phyloP scores from a whole-genome alignment of 2,329 filamentous ascomycete species.

The Achaetomium macrosporum region DNA sequence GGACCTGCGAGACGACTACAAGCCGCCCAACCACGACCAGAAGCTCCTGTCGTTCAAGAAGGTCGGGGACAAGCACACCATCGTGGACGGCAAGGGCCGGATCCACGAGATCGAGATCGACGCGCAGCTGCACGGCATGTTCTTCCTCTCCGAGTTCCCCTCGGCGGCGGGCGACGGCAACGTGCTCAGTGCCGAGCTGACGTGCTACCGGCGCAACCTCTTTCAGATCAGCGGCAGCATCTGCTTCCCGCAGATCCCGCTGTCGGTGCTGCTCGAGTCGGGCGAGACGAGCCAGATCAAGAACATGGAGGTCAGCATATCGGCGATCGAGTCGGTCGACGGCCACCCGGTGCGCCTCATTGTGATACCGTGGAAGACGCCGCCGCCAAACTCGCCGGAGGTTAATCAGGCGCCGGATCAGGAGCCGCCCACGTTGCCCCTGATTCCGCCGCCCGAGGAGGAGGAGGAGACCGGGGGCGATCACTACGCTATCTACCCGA shows the following conservation, averaged over 20 bases:
- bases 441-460: slow-evolving; percentile 62
- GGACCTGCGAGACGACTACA: slow-evolving; percentile 54
- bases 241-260: slow-evolving; percentile 45
- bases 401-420: slow-evolving; percentile 64
- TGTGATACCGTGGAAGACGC: slow-evolving; percentile 96
- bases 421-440: slow-evolving; percentile 75
- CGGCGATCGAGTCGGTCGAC: slow-evolving; percentile 91
- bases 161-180: slow-evolving; percentile 54
- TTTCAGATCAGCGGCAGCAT: slow-evolving; percentile 81
- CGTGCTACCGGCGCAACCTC: slow-evolving; percentile 90
- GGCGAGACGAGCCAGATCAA: slow-evolving; percentile 79
- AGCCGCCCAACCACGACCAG: slow-evolving; percentile 55
- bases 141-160: slow-evolving; percentile 77
- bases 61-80: slow-evolving; percentile 53
- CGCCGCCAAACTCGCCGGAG: slow-evolving; percentile 69
- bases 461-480: slow-evolving; percentile 62
- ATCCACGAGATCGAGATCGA: slow-evolving; percentile 57
- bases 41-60: slow-evolving; percentile 55
- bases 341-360: slow-evolving; percentile 89
- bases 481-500: slow-evolving; percentile 75
- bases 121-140: slow-evolving; percentile 82
- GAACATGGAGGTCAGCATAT: slow-evolving; percentile 80
- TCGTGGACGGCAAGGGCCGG: slow-evolving; percentile 53
- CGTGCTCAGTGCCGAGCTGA: slow-evolving; percentile 70
- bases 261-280: slow-evolving; percentile 76